These are phyloP conservation scores for Ophiostoma ulmi DNA, from an alignment of 2,329 filamentous ascomycete genomes.

Conservation along the genomic window DNA sequence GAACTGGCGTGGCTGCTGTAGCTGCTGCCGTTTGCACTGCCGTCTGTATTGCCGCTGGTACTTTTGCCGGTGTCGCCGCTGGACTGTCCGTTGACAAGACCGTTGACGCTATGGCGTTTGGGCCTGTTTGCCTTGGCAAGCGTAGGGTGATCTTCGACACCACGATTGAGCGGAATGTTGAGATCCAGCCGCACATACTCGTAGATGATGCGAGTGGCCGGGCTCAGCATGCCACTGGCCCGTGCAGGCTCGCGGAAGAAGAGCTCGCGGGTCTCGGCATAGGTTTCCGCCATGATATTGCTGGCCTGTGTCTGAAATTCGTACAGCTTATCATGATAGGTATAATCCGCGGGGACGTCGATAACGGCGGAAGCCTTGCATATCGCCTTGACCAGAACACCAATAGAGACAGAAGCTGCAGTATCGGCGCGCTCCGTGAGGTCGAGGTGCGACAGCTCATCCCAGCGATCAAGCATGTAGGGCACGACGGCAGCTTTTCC, in stretches of 20 bases:
- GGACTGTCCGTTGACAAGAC: background rate
- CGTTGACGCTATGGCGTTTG: background rate
- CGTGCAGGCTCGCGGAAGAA: constrained; percentile 19
- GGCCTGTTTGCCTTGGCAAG: constrained; percentile 17
- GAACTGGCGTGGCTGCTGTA: constrained; percentile 33
- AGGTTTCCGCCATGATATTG: constrained; percentile 12
- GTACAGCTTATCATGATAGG: constrained; percentile 18
- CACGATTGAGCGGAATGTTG: constrained; percentile 28
- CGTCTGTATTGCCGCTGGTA: background rate
- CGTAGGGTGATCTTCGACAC: constrained; percentile 31
- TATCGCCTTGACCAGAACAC: constrained; percentile 23
- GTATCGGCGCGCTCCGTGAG: constrained; percentile 21
- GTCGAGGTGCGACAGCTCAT: constrained; percentile 29
- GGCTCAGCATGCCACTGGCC: constrained; percentile 26
- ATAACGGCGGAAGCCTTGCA: background rate
- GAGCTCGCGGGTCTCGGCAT: background rate
- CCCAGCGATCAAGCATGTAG: constrained; percentile 27
- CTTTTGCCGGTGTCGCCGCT: too few relatives aligned
- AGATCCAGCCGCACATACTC: constrained; percentile 30
- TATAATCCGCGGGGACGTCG: too few relatives aligned
- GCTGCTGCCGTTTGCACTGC: constrained; percentile 42
- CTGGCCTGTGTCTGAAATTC: constrained; percentile 24
- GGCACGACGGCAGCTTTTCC: background rate
- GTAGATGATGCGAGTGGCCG: constrained; percentile 29
- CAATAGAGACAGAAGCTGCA: constrained; percentile 26